Percentiles rank a stretch among this genome's conserved stretches.
Evolutionary conservation across 176 grass and related monocot species (phyloP).

Genomic region (Cenchrus fungigraminus): DNA sequence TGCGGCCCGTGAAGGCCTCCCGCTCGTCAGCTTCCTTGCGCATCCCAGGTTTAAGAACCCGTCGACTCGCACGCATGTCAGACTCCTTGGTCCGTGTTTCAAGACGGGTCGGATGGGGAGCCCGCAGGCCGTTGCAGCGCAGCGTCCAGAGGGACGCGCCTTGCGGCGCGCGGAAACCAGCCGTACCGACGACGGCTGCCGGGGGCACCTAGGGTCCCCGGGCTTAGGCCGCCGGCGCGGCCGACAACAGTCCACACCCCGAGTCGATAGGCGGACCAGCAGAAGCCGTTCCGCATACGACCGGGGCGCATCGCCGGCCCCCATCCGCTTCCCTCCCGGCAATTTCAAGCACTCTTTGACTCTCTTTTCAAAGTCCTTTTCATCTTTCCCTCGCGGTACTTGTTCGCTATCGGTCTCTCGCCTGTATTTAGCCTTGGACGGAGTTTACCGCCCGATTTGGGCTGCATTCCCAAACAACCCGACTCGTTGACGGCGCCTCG

Average conservation of each 20-base stretch:
- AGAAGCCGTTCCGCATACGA: no score
- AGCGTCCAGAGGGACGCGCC: background rate
- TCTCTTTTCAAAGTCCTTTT: slow-evolving; percentile 84
- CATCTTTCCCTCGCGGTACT: slow-evolving; percentile 73
- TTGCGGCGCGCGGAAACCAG: no score
- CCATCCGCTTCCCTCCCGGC: slow-evolving; percentile 75
- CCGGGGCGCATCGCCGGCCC: slow-evolving; percentile 52
- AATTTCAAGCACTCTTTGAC: slow-evolving; percentile 82
- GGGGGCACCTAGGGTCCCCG: no score
- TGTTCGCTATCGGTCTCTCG: slow-evolving; percentile 79
- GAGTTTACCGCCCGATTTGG: slow-evolving; percentile 56
- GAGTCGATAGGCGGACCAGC: no score
- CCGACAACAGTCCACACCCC: no score
- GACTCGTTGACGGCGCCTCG: slow-evolving; percentile 55
- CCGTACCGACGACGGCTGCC: no score
- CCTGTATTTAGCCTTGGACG: slow-evolving; percentile 69
- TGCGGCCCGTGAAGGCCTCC: slow-evolving; percentile 21
- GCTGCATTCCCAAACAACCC: slow-evolving; percentile 64
- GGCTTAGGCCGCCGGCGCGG: no score
- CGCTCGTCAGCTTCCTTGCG: no score
- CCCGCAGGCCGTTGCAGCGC: background rate
- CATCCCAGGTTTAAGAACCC: no score
- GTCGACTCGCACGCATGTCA: background rate
- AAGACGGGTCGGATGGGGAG: slow-evolving; percentile 75
- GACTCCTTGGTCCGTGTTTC: slow-evolving; percentile 85